phyloP scores from a whole-genome alignment of 306 rosid species.

The Phaseolus lunatus region DNA sequence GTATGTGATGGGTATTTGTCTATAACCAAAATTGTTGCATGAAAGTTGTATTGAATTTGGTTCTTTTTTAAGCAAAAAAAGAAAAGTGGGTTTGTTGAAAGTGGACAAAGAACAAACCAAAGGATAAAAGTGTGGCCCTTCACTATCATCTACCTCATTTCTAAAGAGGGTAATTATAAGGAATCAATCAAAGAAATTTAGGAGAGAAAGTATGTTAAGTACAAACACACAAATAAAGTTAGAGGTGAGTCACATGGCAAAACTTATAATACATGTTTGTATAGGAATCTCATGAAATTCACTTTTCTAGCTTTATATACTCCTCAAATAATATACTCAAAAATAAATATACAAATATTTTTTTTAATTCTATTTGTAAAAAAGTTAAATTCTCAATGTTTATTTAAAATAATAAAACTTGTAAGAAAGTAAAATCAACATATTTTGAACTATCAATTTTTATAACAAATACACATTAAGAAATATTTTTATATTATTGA shows the following conservation, averaged over 20 bases:
- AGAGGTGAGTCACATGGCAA: slow-evolving; percentile 32
- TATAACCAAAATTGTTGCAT: slow-evolving; percentile 35
- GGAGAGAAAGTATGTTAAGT: slow-evolving; percentile 38
- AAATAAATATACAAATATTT: neutral
- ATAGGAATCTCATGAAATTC: slow-evolving; percentile 36
- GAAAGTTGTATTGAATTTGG: slow-evolving; percentile 18
- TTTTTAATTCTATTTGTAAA: neutral
- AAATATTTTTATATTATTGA: too few relatives aligned
- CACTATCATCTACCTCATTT: slow-evolving; percentile 29
- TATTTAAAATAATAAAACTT: too few relatives aligned
- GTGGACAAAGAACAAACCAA: slow-evolving; percentile 34
- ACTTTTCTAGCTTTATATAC: neutral
- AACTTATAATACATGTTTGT: slow-evolving; percentile 34
- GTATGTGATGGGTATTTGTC: slow-evolving; percentile 27
- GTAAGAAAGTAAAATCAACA: too few relatives aligned
- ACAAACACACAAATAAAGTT: slow-evolving; percentile 40
- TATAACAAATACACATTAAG: too few relatives aligned
- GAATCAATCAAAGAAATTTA: slow-evolving; percentile 34
- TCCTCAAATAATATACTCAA: neutral
- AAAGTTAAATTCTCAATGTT: neutral
- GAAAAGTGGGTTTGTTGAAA: slow-evolving; percentile 40
- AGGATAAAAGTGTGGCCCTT: slow-evolving; percentile 27
- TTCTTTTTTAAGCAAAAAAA: slow-evolving; percentile 26
- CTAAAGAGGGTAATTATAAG: slow-evolving; percentile 49
- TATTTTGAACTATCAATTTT: too few relatives aligned